These are phyloP conservation scores for Globisporangium okanoganense DNA, from an alignment of 352 stramenopile genomes.

Conservation along the genomic window DNA sequence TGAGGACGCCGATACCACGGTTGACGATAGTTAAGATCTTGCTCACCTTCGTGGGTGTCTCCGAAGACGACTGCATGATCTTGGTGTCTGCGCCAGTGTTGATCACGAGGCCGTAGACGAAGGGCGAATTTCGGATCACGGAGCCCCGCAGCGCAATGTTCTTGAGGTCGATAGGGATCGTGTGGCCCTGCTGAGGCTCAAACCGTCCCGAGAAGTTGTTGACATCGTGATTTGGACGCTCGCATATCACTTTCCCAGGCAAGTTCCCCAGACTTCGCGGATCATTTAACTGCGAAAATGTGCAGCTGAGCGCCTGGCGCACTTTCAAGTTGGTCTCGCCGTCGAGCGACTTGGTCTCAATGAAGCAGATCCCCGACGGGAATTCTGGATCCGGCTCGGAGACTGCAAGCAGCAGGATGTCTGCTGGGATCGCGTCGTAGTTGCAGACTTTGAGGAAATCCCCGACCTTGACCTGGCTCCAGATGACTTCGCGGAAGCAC, in stretches of 20 bases:
- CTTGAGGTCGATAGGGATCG: constrained; percentile 84
- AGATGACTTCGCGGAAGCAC: constrained; percentile 52
- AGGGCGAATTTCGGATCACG: constrained; percentile 82
- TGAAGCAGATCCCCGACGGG: constrained; percentile 79
- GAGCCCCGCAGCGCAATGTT: constrained; percentile 77
- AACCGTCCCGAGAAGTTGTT: constrained; percentile 83
- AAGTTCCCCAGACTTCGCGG: constrained; percentile 60
- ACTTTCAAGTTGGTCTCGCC: constrained; percentile 88
- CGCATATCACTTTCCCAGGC: constrained; percentile 61
- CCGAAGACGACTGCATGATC: constrained; percentile 82
- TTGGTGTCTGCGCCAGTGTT: constrained; percentile 85
- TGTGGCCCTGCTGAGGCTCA: constrained; percentile 66
- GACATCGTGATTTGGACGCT: constrained; percentile 86
- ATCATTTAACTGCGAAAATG: constrained; percentile 79
- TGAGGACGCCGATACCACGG: constrained; percentile 68
- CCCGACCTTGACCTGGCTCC: constrained; percentile 66
- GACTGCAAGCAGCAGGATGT: constrained; percentile 76
- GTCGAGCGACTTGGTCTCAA: constrained; percentile 86
- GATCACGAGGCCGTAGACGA: constrained; percentile 73
- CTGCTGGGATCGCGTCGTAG: constrained; percentile 80
- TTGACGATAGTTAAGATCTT: constrained; percentile 86
- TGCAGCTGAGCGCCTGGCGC: constrained; percentile 74
- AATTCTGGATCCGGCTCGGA: constrained; percentile 52
- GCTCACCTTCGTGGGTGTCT: constrained; percentile 72
- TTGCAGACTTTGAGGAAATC: constrained; percentile 87